Evolutionary conservation across 2,329 filamentous ascomycete species (phyloP).

Genomic region (Alternaria sp.): DNA sequence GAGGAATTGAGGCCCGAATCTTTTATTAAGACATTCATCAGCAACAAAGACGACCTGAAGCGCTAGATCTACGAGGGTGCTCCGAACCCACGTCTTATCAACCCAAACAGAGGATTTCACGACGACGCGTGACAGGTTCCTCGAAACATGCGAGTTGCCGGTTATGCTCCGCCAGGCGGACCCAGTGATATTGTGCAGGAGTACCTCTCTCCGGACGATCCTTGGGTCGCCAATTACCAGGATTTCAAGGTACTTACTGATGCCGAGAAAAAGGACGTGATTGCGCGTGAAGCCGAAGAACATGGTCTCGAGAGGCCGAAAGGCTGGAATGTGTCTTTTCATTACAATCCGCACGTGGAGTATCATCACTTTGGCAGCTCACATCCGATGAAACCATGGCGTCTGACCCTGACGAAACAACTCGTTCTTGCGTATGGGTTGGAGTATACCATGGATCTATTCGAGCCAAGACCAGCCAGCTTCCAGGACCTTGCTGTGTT

Average conservation of each 20-base stretch:
- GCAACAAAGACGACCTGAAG: slow-evolving; percentile 19
- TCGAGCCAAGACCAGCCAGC: slow-evolving; percentile 81
- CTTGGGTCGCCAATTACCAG: slow-evolving; percentile 37
- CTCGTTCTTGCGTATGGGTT: slow-evolving; percentile 94
- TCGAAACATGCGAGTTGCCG: slow-evolving; percentile 29
- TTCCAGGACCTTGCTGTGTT: slow-evolving; percentile 88
- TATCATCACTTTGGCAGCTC: slow-evolving; percentile 96
- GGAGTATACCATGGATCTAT: slow-evolving; percentile 96
- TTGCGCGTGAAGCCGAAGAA: slow-evolving; percentile 62
- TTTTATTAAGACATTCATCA: slow-evolving; percentile 19
- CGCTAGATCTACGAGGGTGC: slow-evolving; percentile 23
- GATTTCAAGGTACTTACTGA: slow-evolving; percentile 44
- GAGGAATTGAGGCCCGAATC: slow-evolving; percentile 15
- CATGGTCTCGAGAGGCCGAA: slow-evolving; percentile 80
- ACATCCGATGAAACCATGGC: slow-evolving; percentile 99
- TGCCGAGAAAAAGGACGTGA: slow-evolving; percentile 58
- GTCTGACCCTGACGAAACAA: slow-evolving; percentile 92
- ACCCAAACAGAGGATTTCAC: background rate
- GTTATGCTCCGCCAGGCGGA: slow-evolving; percentile 26
- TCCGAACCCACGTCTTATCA: slow-evolving; percentile 2
- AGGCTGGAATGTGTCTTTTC: slow-evolving; percentile 92
- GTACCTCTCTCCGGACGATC: slow-evolving; percentile 42
- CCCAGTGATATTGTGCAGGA: slow-evolving; percentile 48
- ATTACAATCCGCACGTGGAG: slow-evolving; percentile 94
- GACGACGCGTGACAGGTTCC: slow-evolving; percentile 1